A percentile compares a stretch with the other conserved stretches of the same genome.
Conservation (phyloP, 2,329 filamentous ascomycete genomes). For the Penicillium sp. region DNA sequence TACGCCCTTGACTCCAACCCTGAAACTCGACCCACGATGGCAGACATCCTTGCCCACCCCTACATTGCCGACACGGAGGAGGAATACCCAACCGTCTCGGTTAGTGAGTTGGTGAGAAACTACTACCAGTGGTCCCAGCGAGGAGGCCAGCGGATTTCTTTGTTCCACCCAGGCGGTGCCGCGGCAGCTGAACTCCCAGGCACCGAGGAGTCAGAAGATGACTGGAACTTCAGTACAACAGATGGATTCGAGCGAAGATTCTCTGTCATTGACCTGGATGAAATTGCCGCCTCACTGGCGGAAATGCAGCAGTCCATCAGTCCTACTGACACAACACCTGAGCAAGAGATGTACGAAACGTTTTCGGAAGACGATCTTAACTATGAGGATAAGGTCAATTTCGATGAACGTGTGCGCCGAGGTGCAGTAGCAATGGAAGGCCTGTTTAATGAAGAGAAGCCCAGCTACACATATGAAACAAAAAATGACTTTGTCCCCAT, state of each 20-base stretch:
- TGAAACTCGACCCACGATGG: constrained; percentile 46
- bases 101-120: constrained; percentile 47
- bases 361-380: constrained; percentile 36
- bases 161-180: constrained; percentile 61
- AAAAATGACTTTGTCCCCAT: constrained; percentile 50
- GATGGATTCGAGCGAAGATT: constrained; percentile 57
- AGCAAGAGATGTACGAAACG: constrained; percentile 32
- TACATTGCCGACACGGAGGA: constrained; percentile 45
- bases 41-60: constrained; percentile 45
- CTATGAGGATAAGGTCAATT: constrained; percentile 50
- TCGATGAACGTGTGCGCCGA: constrained; percentile 57
- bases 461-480: constrained; percentile 58
- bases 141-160: constrained; percentile 52
- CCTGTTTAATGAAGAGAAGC: constrained; percentile 55
- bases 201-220: constrained; percentile 47
- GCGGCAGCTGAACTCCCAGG: constrained; percentile 54
- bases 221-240: constrained; percentile 66
- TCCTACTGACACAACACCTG: constrained; percentile 27
- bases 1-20: constrained; percentile 47
- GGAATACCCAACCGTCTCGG: constrained; percentile 43
- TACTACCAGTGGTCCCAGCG: constrained; percentile 51
- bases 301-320: constrained; percentile 43
- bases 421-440: constrained; percentile 57
- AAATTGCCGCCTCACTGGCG: constrained; percentile 48
- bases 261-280: constrained; percentile 47